Evolutionary conservation across 768 basidiomycete genomes (phyloP), one percentile per base, ranked within the genome.

Genomic region (Lentinus tigrinus): DNA sequence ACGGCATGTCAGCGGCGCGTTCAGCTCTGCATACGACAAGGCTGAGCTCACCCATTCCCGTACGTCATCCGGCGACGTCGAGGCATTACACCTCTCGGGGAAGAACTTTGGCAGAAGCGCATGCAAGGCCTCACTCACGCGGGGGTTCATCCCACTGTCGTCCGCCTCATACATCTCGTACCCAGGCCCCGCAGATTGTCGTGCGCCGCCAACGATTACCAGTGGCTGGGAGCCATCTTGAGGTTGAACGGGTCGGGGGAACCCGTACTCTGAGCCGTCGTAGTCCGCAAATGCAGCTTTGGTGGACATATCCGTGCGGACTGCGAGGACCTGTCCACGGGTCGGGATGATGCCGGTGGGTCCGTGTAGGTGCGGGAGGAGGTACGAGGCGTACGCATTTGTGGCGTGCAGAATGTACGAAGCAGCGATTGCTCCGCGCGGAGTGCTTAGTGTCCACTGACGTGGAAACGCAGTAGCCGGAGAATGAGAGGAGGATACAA

Each of bases 401-500:
- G 92, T 95, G 0, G 91, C 92, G 67, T 95, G 92, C 4, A 97
- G 75, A 42, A 96, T 81, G 58, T 85, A 84, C 21, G 76, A 71
- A 60, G 88, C 85, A 3, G 68, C 40, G 21, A 93, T 69, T 1
- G 66, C 62, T 1, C 94, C 93, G n/a, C 91, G 81, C 0, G 85
- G 80, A 0, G 93, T 95, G 4, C 68, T 62, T 11, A 90, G 69
- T 0, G 66, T 66, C 87, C 87, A 91, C 3, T 75, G 74, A 13
- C 75, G 77, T 9, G 57, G 10, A 5, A n/a, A n/a, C n/a, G n/a
- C n/a, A n/a, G n/a, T n/a, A n/a, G n/a, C n/a, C n/a, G 56, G 39
- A 17, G 11, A 36, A 57, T 2, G 39, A 23, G 34, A 27, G 10
- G 40, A 23, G 11, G 16, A 26, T 13, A 62, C 42, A 17, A 61